Base-by-base conservation (phyloP, 2,329 filamentous ascomycete genomes). In the Sporothrix curviconia region DNA sequence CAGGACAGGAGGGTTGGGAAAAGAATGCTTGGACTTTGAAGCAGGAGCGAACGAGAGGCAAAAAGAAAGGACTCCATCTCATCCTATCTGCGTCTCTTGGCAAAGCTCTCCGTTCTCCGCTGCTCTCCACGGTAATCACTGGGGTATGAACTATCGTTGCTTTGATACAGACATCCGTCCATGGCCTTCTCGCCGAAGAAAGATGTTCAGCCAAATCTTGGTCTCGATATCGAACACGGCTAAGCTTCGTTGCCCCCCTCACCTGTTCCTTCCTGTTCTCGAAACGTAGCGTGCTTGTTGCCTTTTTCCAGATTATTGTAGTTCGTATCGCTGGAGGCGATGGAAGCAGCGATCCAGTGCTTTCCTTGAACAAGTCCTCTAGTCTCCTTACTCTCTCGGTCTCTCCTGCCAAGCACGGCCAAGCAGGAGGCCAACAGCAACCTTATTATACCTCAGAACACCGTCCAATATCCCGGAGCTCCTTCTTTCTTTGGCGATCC, bases 401-500 rank as follows among this genome's bases (percentile, higher is more conserved):
- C 19, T 39, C 52, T 55, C 52, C 42, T 46, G 52, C 52, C 52
- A 54, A 54, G 51, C 50, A 51, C 40, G 15, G 17, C 39, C 39
- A 36, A 44, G 39, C 51, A 54, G 51, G 37, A 54, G 25, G 50
- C 50, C 51, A 54, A 43, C 51, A 44, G 39, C 39, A 37, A 36
- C 51, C 51, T 55, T 55, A 55, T 34, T 44, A 36, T 44, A 15
- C 51, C 51, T 55, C 50, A 53, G 39, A 17, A 43, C 46, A 37
- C 30, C 28, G 28, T 11, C 6, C 42, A 19, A 44, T 28, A n/a
- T 49, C 30, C 17, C 46, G 51, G 28, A 39, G 25, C 9, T 39
- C 37, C 43, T 53, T 39, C 51, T 28, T 42, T 43, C 36, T 30
- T 53, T 19, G 25, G 12, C 30, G 7, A 14, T 14, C 30, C 25